These are phyloP conservation scores for Neophaeococcomyces mojaviensis DNA, from an alignment of 2,329 filamentous ascomycete genomes.

Conservation along the genomic window DNA sequence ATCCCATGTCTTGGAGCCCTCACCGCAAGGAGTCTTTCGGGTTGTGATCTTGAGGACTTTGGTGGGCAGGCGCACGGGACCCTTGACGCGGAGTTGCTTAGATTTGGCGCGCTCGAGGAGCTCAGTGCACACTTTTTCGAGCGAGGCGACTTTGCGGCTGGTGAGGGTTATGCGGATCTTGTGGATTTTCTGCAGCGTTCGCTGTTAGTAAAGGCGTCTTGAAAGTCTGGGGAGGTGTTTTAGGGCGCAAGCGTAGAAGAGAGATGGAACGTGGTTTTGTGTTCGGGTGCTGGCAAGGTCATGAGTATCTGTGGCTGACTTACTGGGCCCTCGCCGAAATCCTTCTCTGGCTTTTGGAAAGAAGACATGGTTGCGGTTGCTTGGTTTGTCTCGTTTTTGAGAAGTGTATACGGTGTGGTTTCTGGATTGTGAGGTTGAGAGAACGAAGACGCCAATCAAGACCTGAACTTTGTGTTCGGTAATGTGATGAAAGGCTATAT, in stretches of 20 bases:
- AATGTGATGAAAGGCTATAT: conserved; percentile 64
- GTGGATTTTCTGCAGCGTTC: conserved; percentile 68
- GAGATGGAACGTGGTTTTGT: too few relatives aligned
- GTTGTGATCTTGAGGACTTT: conserved; percentile 95
- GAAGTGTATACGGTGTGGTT: conserved; percentile 8
- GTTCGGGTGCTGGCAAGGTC: too few relatives aligned
- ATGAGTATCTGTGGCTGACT: too few relatives aligned
- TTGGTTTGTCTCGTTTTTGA: conserved; percentile 28
- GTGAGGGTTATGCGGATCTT: conserved; percentile 98
- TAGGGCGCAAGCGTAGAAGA: too few relatives aligned
- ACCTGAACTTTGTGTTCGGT: conserved; percentile 75
- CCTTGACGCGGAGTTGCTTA: conserved; percentile 98
- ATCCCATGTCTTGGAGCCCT: conserved; percentile 99
- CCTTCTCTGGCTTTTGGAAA: conserved; percentile 92
- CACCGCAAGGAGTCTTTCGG: conserved; percentile 98
- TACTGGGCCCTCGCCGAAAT: conserved; percentile 80
- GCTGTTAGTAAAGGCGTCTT: conserved; percentile 6
- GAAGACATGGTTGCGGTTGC: conserved; percentile 61
- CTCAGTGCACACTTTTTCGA: conserved; percentile 97
- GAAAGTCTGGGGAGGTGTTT: too few relatives aligned
- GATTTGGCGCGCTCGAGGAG: conserved; percentile 96
- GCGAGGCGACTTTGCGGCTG: conserved; percentile 84
- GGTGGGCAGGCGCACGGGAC: conserved; percentile 93
- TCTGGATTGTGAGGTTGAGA: conserved; percentile 8
- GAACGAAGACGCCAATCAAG: conserved; percentile 56